Evolutionary conservation across 768 basidiomycete species (phyloP), one percentile per base, ranked within the genome.

Genomic region (Suillus alpinus): DNA sequence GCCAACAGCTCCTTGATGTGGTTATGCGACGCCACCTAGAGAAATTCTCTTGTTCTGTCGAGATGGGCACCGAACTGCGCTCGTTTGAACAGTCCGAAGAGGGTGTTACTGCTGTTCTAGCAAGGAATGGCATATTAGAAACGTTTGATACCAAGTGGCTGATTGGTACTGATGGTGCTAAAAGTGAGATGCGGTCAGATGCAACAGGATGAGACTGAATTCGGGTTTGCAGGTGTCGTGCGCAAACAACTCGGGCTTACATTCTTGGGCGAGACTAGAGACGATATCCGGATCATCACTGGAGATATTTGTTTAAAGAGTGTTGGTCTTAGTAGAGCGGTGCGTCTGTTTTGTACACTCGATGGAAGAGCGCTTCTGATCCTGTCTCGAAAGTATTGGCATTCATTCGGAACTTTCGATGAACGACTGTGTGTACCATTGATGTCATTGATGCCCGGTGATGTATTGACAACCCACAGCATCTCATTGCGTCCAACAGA

Each of bases 361-460:
- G 2, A 26, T 31, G 8, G 2, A 23, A 13, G n/a, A 29, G 12
- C 4, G 7, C 23, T 61, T 13, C 51, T 52, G 12, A 52, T 52
- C 7, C 7, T 14, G 4, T 36, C 4, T 52, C 14, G 4, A 16
- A 52, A 52, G 61, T 18, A 62, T 41, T 62, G 61, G 61, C 61
- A 81, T 60, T 78, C 76, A 68, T 81, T 80, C 78, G 79, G 81
- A 1, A 75, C 77, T 41, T 64, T 14, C 13, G 16, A 20, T 13
- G 16, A 13, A 6, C 18, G 0, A 31, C 26, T 16, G 31, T 41
- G 44, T 36, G 26, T 40, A n/a, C 59, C 0, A 2, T 53, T 57
- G 14, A 13, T 56, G 41, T 4, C 18, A 14, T 40, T 9, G 29
- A 31, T 3, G 2, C 5, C 46, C 50, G 36, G 32, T 14, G 8